Base-by-base conservation (phyloP, 768 basidiomycete genomes). In the Suillus bovinus region DNA sequence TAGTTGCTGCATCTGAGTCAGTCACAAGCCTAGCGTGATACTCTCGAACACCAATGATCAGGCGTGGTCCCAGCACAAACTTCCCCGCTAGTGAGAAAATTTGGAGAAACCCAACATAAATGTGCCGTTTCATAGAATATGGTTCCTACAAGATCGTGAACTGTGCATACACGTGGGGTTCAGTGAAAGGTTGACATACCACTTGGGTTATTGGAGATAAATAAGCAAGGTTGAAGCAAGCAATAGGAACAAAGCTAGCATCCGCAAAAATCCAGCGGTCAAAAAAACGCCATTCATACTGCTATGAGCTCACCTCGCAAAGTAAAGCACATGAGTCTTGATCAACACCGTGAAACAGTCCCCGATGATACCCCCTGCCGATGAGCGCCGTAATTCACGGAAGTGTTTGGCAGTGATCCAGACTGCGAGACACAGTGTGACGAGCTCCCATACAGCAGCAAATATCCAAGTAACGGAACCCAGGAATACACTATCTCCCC, bases 261-360 rank as follows among this genome's bases (percentile, higher is more conserved):
- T 9, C 17, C 29, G 10, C 29, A 11, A 31, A 29, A 50, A 9
- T 50, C 31, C 17, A 50, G 49, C 17, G 2, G 17, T 31, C 27
- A 50, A 20, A 0, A 20, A 5, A 50, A 31, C 6, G 5, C 1
- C 49, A 50, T 29, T 31, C 17, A 50, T 29, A 31, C 20, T 29
- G 20, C 20, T 5, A 31, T 31, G 10, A 50, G 2, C 49, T 50
- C 49, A 50, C 49, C 27, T 20, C 10, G 17, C 49, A 50, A 50
- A 50, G 17, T 29, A 50, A 50, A 31, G 17, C 10, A 50, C 4
- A 9, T 50, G 29, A 29, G 49, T 31, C 31, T 50, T 29, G 0
- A 50, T 50, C 17, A 50, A 50, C 17, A 50, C 49, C 29, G 49
- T 50, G 17, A 31, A 50, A 50, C 17, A 50, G 49, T 50, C 49